phyloP scores from a whole-genome alignment of 257 asterid species.

The Solanum tacnaense region DNA sequence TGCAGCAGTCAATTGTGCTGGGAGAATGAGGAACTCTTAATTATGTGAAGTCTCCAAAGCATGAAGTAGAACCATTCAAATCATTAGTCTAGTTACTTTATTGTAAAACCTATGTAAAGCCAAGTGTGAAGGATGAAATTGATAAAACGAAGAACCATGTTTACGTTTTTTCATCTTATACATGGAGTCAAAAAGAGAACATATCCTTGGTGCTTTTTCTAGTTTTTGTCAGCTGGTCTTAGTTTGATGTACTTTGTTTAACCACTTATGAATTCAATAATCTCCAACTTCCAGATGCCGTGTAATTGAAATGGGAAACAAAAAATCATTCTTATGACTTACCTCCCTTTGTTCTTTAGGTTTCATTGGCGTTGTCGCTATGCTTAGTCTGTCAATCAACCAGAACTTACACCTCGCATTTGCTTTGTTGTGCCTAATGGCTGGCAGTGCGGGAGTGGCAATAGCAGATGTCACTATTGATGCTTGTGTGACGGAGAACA shows the following conservation, averaged over 20 bases:
- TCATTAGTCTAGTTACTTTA: not conserved
- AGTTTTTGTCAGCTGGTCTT: not conserved
- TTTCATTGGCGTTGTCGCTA: slow-evolving; percentile 30
- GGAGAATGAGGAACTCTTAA: not conserved
- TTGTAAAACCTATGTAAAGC: not conserved
- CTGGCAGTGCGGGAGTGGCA: slow-evolving; percentile 42
- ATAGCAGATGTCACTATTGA: slow-evolving; percentile 60
- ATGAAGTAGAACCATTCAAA: not conserved
- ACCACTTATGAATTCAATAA: not conserved
- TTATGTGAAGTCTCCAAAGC: not conserved
- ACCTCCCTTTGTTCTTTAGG: slow-evolving; percentile 28
- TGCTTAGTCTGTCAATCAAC: slow-evolving; percentile 41
- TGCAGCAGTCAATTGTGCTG: not conserved
- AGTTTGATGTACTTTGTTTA: not conserved
- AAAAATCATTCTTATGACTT: not conserved
- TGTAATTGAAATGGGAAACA: not conserved
- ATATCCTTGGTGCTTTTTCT: not conserved
- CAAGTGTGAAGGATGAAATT: not conserved
- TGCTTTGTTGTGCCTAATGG: slow-evolving; percentile 40
- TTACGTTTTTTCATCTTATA: not conserved
- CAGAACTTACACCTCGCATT: slow-evolving; percentile 15
- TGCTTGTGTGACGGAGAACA: slow-evolving; percentile 62
- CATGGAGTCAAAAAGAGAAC: not conserved
- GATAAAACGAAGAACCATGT: not conserved
- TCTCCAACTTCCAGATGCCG: not conserved